These are phyloP conservation scores for Lentinula edodes DNA, from an alignment of 768 basidiomycete species.

Conservation along the genomic window DNA sequence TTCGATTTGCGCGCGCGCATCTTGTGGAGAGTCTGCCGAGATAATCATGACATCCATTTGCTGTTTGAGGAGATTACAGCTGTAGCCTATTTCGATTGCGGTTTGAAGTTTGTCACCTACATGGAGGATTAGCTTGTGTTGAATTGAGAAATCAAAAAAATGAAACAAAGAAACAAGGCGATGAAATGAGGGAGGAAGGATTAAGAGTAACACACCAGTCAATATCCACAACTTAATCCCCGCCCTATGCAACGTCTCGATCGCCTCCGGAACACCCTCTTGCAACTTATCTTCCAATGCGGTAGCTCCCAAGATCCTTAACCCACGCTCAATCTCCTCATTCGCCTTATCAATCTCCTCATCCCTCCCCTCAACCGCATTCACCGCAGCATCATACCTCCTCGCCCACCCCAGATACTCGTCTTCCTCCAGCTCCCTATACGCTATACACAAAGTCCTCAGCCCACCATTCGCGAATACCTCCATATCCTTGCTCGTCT, in stretches of 20 bases:
- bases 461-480: constrained; percentile 89
- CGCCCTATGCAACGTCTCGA: constrained; percentile 84
- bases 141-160: background rate
- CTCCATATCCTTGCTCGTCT: constrained; percentile 87
- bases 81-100: constrained; percentile 96
- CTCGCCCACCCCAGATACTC: constrained; percentile 81
- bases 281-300: constrained; percentile 97
- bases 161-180: too few relatives aligned
- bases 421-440: constrained; percentile 70
- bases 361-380: constrained; percentile 73
- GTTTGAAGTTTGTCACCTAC: constrained; percentile 95
- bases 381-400: constrained; percentile 78
- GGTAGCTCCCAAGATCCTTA: constrained; percentile 88
- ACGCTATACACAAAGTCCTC: constrained; percentile 87
- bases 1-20: constrained; percentile 82
- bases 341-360: constrained; percentile 89
- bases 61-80: constrained; percentile 89
- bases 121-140: background rate
- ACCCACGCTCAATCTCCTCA: constrained; percentile 74
- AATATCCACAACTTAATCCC: constrained; percentile 99
- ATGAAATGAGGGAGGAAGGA: background rate
- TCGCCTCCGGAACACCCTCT: constrained; percentile 94
- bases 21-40: constrained; percentile 73
- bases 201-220: constrained; percentile 52
- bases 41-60: constrained; percentile 98